Evolutionary conservation across 2,329 filamentous ascomycete genomes (phyloP), one percentile per base, ranked within the genome.

Genomic region (Juglanconis juglandina): DNA sequence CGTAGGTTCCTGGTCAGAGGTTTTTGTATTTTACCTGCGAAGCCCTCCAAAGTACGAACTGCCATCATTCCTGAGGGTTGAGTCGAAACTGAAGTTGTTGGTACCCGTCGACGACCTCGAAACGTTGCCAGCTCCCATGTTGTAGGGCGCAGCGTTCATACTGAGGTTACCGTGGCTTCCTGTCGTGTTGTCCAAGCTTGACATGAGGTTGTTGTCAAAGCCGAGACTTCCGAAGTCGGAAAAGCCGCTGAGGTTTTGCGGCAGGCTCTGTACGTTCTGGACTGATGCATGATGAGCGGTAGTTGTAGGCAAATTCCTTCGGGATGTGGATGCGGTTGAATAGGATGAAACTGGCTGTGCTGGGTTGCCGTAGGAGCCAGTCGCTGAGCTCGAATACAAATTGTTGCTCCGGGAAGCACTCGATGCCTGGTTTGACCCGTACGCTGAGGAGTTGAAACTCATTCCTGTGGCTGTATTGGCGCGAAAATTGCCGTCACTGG

Each of bases 1-100:
- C 24, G 24, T 24, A 2, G 24, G 24, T 24, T 24, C 24, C 24
- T 24, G 24, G 1, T 2, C 24, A 47, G 13, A 14, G 6, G 48
- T 24, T 34, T 35, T 11, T 17, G 4, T 5, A 5, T 24, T 17
- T 61, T 55, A 69, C 35, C 67, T 65, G 46, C 64, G 69, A 47
- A 61, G 56, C 44, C 13, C n/a, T 47, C 46, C 67, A 56, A 61
- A 72, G 42, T 64, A 67, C 1, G 61, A 58, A 14, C 41, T 61
- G 7, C 58, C 61, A 17, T 63, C 61, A 51, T 58, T 63, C 3
- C 61, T 33, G 10, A 69, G 50, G 9, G 51, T 48, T 34, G 70
- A 41, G 49, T 73, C 70, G 56, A 71, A 73, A 2, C 65, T 66
- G 32, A 68, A 70, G 6, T 62, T 64, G 49, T 63, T 58, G 3